These are phyloP conservation scores for Plasmodium vivax DNA, from an alignment of 169 alveolate genomes.

Conservation along the genomic window DNA sequence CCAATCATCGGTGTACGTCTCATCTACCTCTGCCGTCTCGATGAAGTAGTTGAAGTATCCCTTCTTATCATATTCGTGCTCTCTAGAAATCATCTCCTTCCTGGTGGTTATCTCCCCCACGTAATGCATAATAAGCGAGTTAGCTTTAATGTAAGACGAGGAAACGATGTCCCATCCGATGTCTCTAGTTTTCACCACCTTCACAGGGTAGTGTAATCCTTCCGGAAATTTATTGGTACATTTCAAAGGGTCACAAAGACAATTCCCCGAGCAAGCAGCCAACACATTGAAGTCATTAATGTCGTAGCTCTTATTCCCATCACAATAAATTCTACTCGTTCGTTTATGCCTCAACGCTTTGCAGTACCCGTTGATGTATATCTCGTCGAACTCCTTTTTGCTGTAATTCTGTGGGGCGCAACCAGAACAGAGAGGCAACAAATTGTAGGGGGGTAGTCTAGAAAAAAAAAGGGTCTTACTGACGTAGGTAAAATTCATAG, in stretches of 20 bases:
- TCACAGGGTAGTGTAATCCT: constrained; percentile 84
- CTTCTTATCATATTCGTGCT: constrained; percentile 83
- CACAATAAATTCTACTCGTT: constrained; percentile 75
- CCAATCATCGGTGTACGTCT: constrained; percentile 86
- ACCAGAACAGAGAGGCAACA: constrained; percentile 82
- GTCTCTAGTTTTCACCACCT: constrained; percentile 78
- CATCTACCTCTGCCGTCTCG: constrained; percentile 83
- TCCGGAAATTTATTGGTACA: constrained; percentile 82
- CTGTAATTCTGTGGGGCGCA: constrained; percentile 78
- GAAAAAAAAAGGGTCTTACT: constrained; percentile 79
- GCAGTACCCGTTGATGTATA: constrained; percentile 80
- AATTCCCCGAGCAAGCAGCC: constrained; percentile 85
- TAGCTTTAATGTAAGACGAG: constrained; percentile 78
- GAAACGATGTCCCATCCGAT: constrained; percentile 85
- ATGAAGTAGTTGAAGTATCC: constrained; percentile 85
- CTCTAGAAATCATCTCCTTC: constrained; percentile 87
- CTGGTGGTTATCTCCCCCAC: constrained; percentile 88
- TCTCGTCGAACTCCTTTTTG: constrained; percentile 67
- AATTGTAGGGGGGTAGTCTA: constrained; percentile 78
- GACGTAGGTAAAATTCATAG: constrained; percentile 84
- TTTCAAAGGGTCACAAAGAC: constrained; percentile 83
- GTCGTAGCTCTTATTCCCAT: constrained; percentile 79
- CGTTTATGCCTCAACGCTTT: constrained; percentile 77
- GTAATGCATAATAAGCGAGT: constrained; percentile 89
- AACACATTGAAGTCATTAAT: constrained; percentile 78